phyloP scores from a whole-genome alignment of 768 basidiomycete species.

The Calocybe indica region DNA sequence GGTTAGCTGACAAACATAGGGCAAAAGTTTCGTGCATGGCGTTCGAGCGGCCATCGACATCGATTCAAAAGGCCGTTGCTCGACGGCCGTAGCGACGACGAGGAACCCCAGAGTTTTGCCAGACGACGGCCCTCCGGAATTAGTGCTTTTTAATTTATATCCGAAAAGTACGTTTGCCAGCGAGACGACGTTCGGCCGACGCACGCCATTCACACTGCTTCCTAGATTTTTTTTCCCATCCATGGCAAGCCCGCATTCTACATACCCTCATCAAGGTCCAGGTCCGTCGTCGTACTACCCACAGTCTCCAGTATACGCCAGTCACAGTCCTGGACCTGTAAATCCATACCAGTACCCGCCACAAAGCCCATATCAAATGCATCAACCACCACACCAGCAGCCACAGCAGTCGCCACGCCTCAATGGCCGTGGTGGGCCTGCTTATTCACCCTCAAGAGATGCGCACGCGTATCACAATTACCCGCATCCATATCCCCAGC shows the following conservation, averaged over 20 bases:
- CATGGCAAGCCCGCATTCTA: constrained; percentile 15
- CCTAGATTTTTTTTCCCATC: not conserved
- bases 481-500: constrained; percentile 21
- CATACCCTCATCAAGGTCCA: constrained; percentile 17
- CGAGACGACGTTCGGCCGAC: no score
- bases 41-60: no score
- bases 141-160: no score
- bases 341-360: constrained; percentile 29
- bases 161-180: no score
- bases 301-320: constrained; percentile 24
- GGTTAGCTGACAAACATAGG: no score
- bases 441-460: constrained; percentile 31
- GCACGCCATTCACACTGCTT: no score
- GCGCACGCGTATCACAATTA: constrained; percentile 32
- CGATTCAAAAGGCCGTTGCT: no score
- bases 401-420: constrained; percentile 26
- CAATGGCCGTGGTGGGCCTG: constrained; percentile 21
- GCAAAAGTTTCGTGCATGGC: no score
- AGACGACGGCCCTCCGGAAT: no score
- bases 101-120: no score
- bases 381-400: constrained; percentile 4
- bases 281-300: constrained; percentile 15
- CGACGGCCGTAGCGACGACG: no score
- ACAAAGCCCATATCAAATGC: no score
- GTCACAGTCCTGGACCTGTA: constrained; percentile 24